Evolutionary conservation across 140 eudicot genomes (phyloP), one percentile per base, ranked within the genome.

Genomic region (Flaveria floridana): DNA sequence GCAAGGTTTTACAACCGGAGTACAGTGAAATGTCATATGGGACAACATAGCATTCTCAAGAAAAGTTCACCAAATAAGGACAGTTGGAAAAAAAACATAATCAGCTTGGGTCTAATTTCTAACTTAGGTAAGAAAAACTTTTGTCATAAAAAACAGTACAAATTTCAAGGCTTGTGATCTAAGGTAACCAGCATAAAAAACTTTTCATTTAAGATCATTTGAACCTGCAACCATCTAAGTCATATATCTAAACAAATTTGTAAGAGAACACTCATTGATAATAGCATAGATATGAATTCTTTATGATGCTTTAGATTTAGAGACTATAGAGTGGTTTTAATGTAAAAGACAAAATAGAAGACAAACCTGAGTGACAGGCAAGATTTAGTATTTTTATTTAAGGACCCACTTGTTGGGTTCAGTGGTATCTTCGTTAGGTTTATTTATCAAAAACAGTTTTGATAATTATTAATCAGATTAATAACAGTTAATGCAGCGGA

Each of bases 281-380:
- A 59, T 59, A 59, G 39, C 39, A 59, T 23, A 21, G 6, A 23
- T n/a, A 59, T 59, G 25, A 48, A 59, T 21, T 23, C 18, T 23
- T 9, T 23, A 11, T 59, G 37, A 25, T 23, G 37, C 65, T 11
- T 56, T 56, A 56, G 30, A 7, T 56, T 56, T 0, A 56, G 63
- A 56, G 57, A 3, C 26, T 9, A 21, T 16, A 74, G 19, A 55
- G 26, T 55, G 62, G 62, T 6, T 47, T 63, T 62, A 62, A 26
- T 16, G 46, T 50, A 26, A 13, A 25, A 51, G 10, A 76, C 69
- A 68, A 52, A 52, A 52, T 19, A 52, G 7, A 23, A 66, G 34
- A 52, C 67, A 76, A 66, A 68, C 75, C 50, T 68, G 74, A 56
- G 50, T 44, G 6, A 18, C 30, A 16, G 13, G 0, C 13, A 76